Conservation (phyloP, 2,329 filamentous ascomycete species). For the Phaeosphaeria sp. region DNA sequence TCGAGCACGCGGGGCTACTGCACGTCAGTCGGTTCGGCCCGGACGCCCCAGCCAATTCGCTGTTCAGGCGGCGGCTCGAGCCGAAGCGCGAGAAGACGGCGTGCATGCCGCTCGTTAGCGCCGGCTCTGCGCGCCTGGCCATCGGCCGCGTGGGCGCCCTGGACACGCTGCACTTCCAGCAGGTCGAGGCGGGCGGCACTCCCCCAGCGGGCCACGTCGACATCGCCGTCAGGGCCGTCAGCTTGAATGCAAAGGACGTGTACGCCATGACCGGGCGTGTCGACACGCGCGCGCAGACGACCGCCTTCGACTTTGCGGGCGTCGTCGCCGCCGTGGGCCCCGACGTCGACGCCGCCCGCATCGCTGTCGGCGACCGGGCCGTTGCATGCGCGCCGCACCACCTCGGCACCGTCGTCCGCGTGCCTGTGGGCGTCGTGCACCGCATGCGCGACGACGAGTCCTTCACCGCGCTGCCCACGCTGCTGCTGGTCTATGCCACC, state of each 20-base stretch:
- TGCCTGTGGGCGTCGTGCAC: not conserved
- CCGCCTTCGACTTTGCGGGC: too few relatives aligned
- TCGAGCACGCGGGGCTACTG: not conserved
- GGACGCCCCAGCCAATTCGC: not conserved
- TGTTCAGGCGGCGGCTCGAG: too few relatives aligned
- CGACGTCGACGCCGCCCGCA: not conserved
- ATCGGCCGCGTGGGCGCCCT: not conserved
- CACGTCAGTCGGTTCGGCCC: not conserved
- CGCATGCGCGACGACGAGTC: not conserved
- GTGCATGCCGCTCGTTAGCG: not conserved
- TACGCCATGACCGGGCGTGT: too few relatives aligned
- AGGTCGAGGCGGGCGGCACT: not conserved
- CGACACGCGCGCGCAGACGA: too few relatives aligned
- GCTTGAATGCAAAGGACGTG: not conserved
- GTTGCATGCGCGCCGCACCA: not conserved
- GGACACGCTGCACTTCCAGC: not conserved
- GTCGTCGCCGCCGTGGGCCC: too few relatives aligned
- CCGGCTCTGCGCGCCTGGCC: not conserved
- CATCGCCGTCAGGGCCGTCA: not conserved
- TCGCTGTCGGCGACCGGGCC: not conserved
- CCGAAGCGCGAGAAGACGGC: not conserved
- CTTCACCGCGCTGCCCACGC: not conserved
- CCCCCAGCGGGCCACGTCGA: not conserved
- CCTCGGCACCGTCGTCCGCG: not conserved
- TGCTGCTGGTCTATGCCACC: not conserved